Conservation (phyloP, 108 stramenopile genomes). For the Fistulifera solaris region DNA sequence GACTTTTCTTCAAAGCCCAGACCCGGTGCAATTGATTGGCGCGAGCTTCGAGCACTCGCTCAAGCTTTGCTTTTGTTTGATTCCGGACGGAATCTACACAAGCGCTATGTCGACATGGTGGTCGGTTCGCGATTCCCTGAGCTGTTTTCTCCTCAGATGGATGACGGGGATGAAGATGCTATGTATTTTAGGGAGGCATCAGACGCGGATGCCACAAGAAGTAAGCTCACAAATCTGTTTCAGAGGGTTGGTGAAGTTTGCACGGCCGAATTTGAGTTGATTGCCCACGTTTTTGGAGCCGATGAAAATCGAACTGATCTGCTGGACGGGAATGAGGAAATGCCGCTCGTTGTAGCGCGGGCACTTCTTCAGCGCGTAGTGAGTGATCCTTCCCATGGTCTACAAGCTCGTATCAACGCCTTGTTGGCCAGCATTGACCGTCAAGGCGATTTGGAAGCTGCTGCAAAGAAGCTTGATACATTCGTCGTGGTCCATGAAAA, state of each 20-base stretch:
- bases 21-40: slow-evolving; percentile 58
- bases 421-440: slow-evolving; percentile 73
- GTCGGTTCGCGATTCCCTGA: slow-evolving; percentile 68
- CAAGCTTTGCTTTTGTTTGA: slow-evolving; percentile 65
- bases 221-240: slow-evolving; percentile 65
- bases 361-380: slow-evolving; percentile 69
- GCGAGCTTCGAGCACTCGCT: slow-evolving; percentile 52
- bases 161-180: slow-evolving; percentile 15
- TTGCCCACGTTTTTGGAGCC: slow-evolving; percentile 67
- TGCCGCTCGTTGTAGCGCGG: slow-evolving; percentile 65
- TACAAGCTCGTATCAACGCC: slow-evolving; percentile 72
- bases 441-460: slow-evolving; percentile 67
- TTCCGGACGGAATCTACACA: slow-evolving; percentile 54
- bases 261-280: slow-evolving; percentile 74
- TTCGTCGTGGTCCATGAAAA: slow-evolving; percentile 85
- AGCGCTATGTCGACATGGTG: slow-evolving; percentile 71
- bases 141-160: slow-evolving; percentile 26
- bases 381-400: slow-evolving; percentile 68
- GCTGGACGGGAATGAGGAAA: slow-evolving; percentile 43
- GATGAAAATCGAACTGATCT: slow-evolving; percentile 20
- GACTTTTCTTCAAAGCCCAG: slow-evolving; percentile 51
- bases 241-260: slow-evolving; percentile 78
- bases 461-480: slow-evolving; percentile 79
- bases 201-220: slow-evolving; percentile 62
- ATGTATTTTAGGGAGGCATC: slow-evolving; percentile 21